Conservation (phyloP, 306 rosid genomes). For the Dryas octopetala region DNA sequence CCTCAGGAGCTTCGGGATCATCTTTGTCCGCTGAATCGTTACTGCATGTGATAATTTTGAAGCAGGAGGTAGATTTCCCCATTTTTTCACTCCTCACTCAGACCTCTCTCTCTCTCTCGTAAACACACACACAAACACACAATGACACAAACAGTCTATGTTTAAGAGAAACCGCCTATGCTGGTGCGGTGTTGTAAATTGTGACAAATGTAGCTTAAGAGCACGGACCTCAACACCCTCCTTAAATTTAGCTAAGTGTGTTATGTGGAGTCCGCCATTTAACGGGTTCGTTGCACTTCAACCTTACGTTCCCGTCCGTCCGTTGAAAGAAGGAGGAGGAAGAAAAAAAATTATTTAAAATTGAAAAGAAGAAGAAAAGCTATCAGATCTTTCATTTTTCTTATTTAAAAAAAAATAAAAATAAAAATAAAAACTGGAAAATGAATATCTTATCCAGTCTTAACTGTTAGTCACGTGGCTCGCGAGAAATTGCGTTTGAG, state of each 20-base stretch:
- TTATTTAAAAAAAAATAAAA: too few relatives aligned
- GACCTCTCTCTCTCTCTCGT: conserved; percentile 12
- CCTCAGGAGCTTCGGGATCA: conserved; percentile 51
- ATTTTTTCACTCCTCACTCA: conserved; percentile 22
- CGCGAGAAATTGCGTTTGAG: conserved; percentile 1
- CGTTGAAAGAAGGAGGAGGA: conserved; percentile 12
- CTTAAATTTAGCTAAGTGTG: conserved; percentile 42
- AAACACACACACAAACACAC: not conserved
- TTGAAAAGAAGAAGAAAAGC: conserved; percentile 22
- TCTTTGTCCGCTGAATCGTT: conserved; percentile 56
- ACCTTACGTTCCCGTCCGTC: conserved; percentile 18
- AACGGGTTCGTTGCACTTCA: conserved; percentile 30
- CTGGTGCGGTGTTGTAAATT: conserved; percentile 51
- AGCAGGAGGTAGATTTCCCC: conserved; percentile 82
- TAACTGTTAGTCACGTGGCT: not conserved
- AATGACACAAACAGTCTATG: not conserved
- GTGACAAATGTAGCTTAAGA: conserved; percentile 35
- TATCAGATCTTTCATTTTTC: conserved; percentile 36
- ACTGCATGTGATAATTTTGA: conserved; percentile 76
- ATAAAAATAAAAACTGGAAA: not conserved
- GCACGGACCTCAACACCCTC: conserved; percentile 61
- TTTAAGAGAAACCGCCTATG: conserved; percentile 31
- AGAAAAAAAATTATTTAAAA: not conserved
- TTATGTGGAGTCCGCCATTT: conserved; percentile 49
- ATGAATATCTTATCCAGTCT: conserved; percentile 1